Base-by-base conservation (phyloP, 306 rosid genomes). In the Malus orientalis region DNA sequence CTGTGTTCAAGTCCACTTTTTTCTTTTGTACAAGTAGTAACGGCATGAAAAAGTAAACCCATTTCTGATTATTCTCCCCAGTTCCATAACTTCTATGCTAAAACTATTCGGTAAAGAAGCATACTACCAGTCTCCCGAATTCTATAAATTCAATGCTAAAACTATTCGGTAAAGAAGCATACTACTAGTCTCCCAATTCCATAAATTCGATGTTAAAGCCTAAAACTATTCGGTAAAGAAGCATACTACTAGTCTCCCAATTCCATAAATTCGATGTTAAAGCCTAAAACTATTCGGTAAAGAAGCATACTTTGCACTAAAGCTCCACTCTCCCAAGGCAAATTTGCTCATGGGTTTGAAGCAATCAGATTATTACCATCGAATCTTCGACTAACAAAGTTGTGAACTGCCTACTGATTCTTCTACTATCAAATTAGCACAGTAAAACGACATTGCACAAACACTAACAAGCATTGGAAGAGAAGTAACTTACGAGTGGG, bases 401-500 rank as follows among this genome's bases (percentile, higher is more conserved):
- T 20, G 32, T 2, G 63, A 11, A 11, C n/a, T 67, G 30, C 64
- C 33, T 20, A 12, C 4, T 0, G 7, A 71, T 11, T 15, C 4
- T 30, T 75, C 54, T 51, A 22, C 13, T 27, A 23, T 47, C 67
- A 51, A 42, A 45, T 76, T 45, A 69, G 11, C 19, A 1, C 60
- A 18, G 69, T 60, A 22, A 71, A 74, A 44, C 61, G 63, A 40
- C 75, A 62, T 44, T 44, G 59, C 69, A 78, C 62, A 49, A 45
- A 22, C 54, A 59, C 70, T 18, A 20, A 78, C 67, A 42, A 36
- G 59, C 27, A 60, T 72, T 54, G 68, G 14, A 73, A 30, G 38
- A 12, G 63, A 14, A 45, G 79, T 10, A 71, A 91, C 99, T 87
- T 91, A 96, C 99, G 75, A 86, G 87, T 73, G 97, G 85, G 76